Conservation (phyloP, 805 yeast genomes). For the Saccharomycopsis sp. region DNA sequence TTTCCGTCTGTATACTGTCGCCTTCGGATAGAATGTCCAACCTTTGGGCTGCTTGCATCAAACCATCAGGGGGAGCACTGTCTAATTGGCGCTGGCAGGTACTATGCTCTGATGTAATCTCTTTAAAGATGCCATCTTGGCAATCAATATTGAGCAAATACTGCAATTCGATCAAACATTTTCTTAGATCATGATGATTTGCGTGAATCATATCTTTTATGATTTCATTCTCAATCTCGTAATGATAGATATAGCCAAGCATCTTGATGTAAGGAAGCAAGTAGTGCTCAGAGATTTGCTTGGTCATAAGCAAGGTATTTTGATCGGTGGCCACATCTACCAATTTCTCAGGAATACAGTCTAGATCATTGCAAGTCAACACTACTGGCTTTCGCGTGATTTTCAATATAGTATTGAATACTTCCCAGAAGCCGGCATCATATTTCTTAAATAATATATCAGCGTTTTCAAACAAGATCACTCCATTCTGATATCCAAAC, state of each 20-base stretch:
- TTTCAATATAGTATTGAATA: constrained; percentile 52
- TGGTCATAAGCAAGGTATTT: constrained; percentile 32
- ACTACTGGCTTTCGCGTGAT: constrained; percentile 65
- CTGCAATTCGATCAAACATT: constrained; percentile 41
- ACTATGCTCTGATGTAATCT: neutral
- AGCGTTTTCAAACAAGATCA: constrained; percentile 79
- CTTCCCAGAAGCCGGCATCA: constrained; percentile 78
- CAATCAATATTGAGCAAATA: constrained; percentile 27
- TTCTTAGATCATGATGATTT: constrained; percentile 39
- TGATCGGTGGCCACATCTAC: constrained; percentile 40
- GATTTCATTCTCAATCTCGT: constrained; percentile 28
- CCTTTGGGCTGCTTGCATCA: neutral
- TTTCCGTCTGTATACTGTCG: neutral
- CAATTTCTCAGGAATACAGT: constrained; percentile 42
- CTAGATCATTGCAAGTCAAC: constrained; percentile 50
- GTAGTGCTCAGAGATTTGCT: constrained; percentile 22
- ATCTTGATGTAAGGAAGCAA: constrained; percentile 36
- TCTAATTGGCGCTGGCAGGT: neutral
- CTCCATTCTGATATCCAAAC: constrained; percentile 44
- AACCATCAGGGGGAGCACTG: neutral
- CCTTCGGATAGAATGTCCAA: neutral
- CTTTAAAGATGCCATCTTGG: neutral
- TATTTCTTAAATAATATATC: constrained; percentile 68
- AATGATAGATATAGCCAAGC: constrained; percentile 33
- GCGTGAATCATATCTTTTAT: constrained; percentile 28